Percentiles rank a stretch among this genome's conserved stretches.
phyloP scores from a whole-genome alignment of 2,329 filamentous ascomycete species.

The Penicillium sp. region DNA sequence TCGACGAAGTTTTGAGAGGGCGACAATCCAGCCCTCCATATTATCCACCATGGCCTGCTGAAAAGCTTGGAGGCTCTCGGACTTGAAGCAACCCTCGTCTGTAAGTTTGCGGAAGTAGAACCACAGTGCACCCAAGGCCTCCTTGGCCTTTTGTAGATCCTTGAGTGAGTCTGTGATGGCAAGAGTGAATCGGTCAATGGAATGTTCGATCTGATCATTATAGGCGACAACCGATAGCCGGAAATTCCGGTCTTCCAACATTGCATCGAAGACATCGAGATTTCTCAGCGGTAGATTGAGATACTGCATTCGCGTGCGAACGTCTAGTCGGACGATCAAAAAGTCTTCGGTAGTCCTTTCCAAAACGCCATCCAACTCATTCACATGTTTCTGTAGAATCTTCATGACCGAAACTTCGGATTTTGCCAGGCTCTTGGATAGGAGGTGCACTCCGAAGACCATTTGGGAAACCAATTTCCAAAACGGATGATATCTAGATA shows the following conservation, averaged over 20 bases:
- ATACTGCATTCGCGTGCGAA: constrained; percentile 74
- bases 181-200: constrained; percentile 73
- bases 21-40: constrained; percentile 82
- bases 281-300: constrained; percentile 82
- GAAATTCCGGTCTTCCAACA: constrained; percentile 82
- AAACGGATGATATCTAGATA: constrained; percentile 71
- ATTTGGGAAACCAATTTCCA: constrained; percentile 91
- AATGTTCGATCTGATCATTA: constrained; percentile 88
- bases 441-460: constrained; percentile 84
- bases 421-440: constrained; percentile 82
- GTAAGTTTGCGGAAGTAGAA: constrained; percentile 69
- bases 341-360: constrained; percentile 85
- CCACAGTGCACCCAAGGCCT: constrained; percentile 72
- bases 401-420: constrained; percentile 82
- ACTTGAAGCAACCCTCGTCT: constrained; percentile 57
- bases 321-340: constrained; percentile 71
- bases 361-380: constrained; percentile 89
- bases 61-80: constrained; percentile 65
- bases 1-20: constrained; percentile 71
- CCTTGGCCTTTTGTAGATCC: constrained; percentile 75
- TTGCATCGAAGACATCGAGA: constrained; percentile 75
- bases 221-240: constrained; percentile 77
- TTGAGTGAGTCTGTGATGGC: constrained; percentile 74
- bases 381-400: constrained; percentile 87
- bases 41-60: constrained; percentile 91